Percentiles rank a stretch among this genome's conserved stretches.
Conservation (phyloP, 1,284 basidiomycete species). For the Rhizoctonia solani region DNA sequence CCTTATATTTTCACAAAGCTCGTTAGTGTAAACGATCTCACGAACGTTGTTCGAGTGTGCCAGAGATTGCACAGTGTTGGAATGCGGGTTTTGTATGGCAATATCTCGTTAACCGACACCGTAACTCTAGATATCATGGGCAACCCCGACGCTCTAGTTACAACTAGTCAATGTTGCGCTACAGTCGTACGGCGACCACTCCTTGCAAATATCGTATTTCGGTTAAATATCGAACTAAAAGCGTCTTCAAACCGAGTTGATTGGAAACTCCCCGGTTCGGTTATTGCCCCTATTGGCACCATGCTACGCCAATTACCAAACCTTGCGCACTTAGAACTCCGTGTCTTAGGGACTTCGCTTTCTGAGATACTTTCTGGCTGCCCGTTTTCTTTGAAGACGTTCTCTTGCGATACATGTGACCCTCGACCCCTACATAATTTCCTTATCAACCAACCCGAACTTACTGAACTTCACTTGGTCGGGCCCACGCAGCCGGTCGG, state of each 20-base stretch:
- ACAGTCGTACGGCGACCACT: conserved; percentile 18
- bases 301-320: conserved; percentile 21
- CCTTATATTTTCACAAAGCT: not conserved
- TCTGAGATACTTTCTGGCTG: not conserved
- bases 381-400: conserved; percentile 10
- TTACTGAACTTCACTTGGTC: conserved; percentile 14
- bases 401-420: conserved; percentile 26
- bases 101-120: conserved; percentile 8
- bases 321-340: conserved; percentile 12
- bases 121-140: conserved; percentile 25
- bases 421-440: conserved; percentile 18
- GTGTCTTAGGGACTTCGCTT: conserved; percentile 3
- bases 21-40: conserved; percentile 7
- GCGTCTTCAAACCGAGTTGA: not conserved
- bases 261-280: conserved; percentile 8
- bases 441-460: not conserved
- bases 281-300: conserved; percentile 17
- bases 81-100: conserved; percentile 9
- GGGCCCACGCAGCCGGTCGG: conserved; percentile 24
- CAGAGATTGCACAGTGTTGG: conserved; percentile 7
- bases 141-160: conserved; percentile 1
- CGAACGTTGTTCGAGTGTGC: conserved; percentile 8
- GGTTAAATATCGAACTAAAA: not conserved
- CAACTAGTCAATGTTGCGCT: conserved; percentile 15
- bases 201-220: conserved; percentile 6